These are phyloP conservation scores for Colletotrichum chrysophilum DNA, from an alignment of 2,329 filamentous ascomycete genomes.

Conservation along the genomic window DNA sequence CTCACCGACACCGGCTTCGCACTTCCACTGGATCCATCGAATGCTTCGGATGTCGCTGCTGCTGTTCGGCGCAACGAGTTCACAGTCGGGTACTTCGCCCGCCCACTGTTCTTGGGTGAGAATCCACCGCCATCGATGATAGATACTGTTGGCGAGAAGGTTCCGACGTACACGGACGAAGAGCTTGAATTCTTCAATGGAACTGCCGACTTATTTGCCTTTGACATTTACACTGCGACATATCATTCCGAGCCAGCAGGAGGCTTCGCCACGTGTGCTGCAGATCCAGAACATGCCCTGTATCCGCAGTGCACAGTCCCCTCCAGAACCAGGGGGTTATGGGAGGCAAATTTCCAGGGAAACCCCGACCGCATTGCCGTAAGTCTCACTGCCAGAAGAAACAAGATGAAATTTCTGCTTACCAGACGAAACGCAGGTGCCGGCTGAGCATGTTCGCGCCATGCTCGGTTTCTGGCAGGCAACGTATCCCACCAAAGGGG, in stretches of 20 bases:
- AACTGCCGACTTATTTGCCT: constrained; percentile 59
- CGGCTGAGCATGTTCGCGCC: constrained; percentile 58
- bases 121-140: constrained; percentile 55
- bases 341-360: constrained; percentile 46
- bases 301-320: constrained; percentile 49
- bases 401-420: background rate
- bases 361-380: constrained; percentile 52
- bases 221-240: constrained; percentile 59
- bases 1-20: constrained; percentile 50
- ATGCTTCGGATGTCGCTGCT: constrained; percentile 44
- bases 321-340: background rate
- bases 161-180: constrained; percentile 44
- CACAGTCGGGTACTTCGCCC: constrained; percentile 53
- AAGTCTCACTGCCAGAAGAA: background rate
- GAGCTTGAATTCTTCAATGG: constrained; percentile 53
- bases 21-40: constrained; percentile 44
- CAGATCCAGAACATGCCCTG: background rate
- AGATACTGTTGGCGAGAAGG: constrained; percentile 46
- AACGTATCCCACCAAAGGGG: constrained; percentile 47
- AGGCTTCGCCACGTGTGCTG: background rate
- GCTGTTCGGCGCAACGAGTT: constrained; percentile 51
- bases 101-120: constrained; percentile 55
- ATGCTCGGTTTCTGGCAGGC: constrained; percentile 64
- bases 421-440: constrained; percentile 24
- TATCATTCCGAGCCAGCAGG: background rate